Evolutionary conservation across 768 basidiomycete genomes (phyloP).

Genomic region (Termitomyces heimii): DNA sequence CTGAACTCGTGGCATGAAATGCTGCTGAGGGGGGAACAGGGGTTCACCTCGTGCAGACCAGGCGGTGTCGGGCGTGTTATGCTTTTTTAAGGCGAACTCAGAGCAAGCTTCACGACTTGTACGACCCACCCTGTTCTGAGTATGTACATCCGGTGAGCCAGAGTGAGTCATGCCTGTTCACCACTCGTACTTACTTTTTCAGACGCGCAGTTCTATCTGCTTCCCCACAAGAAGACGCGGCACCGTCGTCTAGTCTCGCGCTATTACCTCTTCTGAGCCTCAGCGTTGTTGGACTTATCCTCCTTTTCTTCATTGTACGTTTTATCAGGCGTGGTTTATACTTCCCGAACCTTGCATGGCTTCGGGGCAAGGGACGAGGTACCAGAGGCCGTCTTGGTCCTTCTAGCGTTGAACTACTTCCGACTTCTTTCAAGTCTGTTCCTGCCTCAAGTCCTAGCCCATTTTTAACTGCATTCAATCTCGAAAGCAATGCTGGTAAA

Average conservation of each 20-base stretch:
- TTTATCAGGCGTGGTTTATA: conserved; percentile 11
- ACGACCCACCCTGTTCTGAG: conserved; percentile 7
- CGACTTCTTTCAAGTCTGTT: conserved; percentile 14
- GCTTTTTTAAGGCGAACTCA: conserved; percentile 10
- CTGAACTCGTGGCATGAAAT: conserved; percentile 7
- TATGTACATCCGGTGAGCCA: conserved; percentile 11
- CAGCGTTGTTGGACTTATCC: conserved; percentile 10
- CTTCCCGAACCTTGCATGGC: conserved; percentile 13
- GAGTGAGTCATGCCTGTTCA: not conserved
- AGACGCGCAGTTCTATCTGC: conserved; percentile 12
- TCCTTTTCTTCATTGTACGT: conserved; percentile 12
- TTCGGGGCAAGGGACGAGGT: conserved; percentile 16
- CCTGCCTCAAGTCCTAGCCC: conserved; percentile 10
- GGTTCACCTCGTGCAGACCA: conserved; percentile 13
- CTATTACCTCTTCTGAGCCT: conserved; percentile 14
- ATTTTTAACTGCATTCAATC: conserved; percentile 11
- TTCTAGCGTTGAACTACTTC: conserved; percentile 15
- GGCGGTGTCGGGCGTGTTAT: conserved; percentile 10
- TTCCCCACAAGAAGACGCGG: conserved; percentile 2
- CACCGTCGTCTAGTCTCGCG: conserved; percentile 7
- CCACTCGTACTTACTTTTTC: not conserved
- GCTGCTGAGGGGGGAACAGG: not conserved
- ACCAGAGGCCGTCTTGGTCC: conserved; percentile 13
- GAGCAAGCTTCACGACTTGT: conserved; percentile 7
- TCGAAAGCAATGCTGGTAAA: conserved; percentile 15